Conservation (phyloP, 768 basidiomycete species). For the Suillus lakei region DNA sequence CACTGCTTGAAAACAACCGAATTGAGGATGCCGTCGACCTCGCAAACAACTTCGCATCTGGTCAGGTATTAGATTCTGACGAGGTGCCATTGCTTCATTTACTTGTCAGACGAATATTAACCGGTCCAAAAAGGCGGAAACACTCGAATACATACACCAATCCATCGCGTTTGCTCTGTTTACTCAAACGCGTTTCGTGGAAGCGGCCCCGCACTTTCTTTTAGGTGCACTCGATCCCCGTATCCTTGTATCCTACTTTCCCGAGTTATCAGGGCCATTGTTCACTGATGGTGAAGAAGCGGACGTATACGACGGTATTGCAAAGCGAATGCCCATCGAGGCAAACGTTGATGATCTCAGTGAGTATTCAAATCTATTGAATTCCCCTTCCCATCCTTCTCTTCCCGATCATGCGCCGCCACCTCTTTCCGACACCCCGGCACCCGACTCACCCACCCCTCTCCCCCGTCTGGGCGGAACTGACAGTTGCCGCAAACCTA, state of each 20-base stretch:
- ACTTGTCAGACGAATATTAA: constrained; percentile 14
- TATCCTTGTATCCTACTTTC: constrained; percentile 79
- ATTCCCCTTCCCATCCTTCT: constrained; percentile 25
- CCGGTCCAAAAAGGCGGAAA: constrained; percentile 53
- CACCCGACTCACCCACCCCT: constrained; percentile 33
- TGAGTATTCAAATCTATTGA: constrained; percentile 51
- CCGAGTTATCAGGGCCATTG: constrained; percentile 71
- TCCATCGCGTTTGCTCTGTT: constrained; percentile 82
- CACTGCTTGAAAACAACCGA: constrained; percentile 64
- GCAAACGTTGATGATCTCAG: constrained; percentile 81
- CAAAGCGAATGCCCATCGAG: constrained; percentile 70
- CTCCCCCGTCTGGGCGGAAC: constrained; percentile 60
- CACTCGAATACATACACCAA: constrained; percentile 80
- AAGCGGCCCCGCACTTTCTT: constrained; percentile 79
- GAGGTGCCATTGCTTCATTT: neutral
- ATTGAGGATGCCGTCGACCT: constrained; percentile 68
- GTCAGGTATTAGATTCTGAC: constrained; percentile 47
- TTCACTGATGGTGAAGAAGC: constrained; percentile 59
- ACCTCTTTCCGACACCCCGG: constrained; percentile 32
- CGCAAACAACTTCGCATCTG: constrained; percentile 60
- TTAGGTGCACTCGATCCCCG: constrained; percentile 86
- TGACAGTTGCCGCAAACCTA: constrained; percentile 84
- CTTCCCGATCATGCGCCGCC: constrained; percentile 22
- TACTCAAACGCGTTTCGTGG: constrained; percentile 79
- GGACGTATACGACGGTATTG: constrained; percentile 78